Evolutionary conservation across 441 rosid species (phyloP).

Genomic region (Mallotus repandus): DNA sequence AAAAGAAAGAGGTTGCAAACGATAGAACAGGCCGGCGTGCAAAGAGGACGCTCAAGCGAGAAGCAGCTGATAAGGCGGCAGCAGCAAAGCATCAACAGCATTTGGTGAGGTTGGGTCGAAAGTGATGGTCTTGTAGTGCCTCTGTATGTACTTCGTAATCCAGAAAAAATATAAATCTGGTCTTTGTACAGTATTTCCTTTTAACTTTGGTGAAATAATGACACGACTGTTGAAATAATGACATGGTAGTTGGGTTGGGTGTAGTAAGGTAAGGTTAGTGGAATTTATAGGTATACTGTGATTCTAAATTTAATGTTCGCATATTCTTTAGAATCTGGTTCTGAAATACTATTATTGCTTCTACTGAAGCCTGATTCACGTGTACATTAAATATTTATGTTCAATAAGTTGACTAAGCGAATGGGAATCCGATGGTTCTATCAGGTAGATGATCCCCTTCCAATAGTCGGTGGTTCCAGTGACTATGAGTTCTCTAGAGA

Average conservation of each 20-base stretch:
- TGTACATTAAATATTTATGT: neutral
- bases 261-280: neutral
- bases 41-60: slow-evolving; percentile 84
- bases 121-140: slow-evolving; percentile 21
- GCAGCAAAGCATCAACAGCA: slow-evolving; percentile 76
- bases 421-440: no score
- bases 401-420: no score
- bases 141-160: slow-evolving; percentile 20
- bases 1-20: slow-evolving; percentile 48
- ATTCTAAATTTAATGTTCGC: neutral
- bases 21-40: slow-evolving; percentile 72
- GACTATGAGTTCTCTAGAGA: no score
- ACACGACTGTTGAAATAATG: slow-evolving; percentile 22
- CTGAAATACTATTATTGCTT: no score
- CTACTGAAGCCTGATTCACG: neutral
- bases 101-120: slow-evolving; percentile 59
- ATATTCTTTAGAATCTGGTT: neutral
- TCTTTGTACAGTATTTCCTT: slow-evolving; percentile 39
- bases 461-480: no score
- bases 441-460: no score
- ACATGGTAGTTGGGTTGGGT: slow-evolving; percentile 6
- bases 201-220: slow-evolving; percentile 22
- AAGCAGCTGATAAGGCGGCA: slow-evolving; percentile 90
- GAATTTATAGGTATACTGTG: neutral
- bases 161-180: slow-evolving; percentile 13